Evolutionary conservation across 176 grass and related monocot species (phyloP).

Genomic region (bread wheat (Triticum aestivum)): IWGSC_CS_RefSeq_v2.1 NC_057814.1:32163537-32164036

Average conservation of each 20-base stretch:
- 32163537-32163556: background rate
- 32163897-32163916: slow-evolving; percentile 1
- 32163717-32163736: background rate
- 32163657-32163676: background rate
- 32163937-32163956: background rate
- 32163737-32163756: background rate
- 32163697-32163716: background rate
- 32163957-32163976: background rate
- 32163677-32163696: background rate
- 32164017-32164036: background rate
- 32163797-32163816: background rate
- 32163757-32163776: background rate
- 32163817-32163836: background rate
- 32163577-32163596: background rate
- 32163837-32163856: background rate
- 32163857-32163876: background rate
- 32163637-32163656: background rate
- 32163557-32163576: background rate
- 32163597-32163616: background rate
- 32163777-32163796: background rate
- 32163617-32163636: background rate
- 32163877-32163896: background rate
- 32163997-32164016: background rate
- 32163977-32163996: background rate
- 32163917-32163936: background rate